phyloP scores from a whole-genome alignment of 768 basidiomycete genomes.

The Butyriboletus loyo region DNA sequence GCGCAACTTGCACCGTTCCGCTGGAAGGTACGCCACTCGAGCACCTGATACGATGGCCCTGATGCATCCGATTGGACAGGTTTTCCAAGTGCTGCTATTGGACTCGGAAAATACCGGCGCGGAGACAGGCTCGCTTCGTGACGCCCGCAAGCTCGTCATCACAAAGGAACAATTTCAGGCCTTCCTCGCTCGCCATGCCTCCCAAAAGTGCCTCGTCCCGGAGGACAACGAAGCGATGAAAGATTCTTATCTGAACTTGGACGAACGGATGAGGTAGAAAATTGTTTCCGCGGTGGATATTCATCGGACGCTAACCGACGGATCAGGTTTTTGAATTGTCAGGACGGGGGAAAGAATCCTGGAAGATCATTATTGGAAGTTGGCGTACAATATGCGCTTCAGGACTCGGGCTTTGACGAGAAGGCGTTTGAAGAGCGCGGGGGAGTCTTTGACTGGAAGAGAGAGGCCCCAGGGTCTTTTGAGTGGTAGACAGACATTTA shows the following conservation, averaged over 20 bases:
- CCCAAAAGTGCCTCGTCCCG: constrained; percentile 33
- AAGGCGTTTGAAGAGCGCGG: constrained; percentile 30
- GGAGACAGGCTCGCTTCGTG: constrained; percentile 31
- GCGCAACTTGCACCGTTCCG: constrained; percentile 33
- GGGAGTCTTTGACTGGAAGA: constrained; percentile 38
- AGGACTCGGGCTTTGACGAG: constrained; percentile 36
- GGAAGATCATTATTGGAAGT: constrained; percentile 30
- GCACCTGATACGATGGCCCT: not conserved
- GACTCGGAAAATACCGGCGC: constrained; percentile 36
- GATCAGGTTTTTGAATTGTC: constrained; percentile 34
- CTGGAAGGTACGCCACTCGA: constrained; percentile 35
- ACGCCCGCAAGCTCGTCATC: constrained; percentile 34
- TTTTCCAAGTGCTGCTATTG: constrained; percentile 36
- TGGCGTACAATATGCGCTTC: constrained; percentile 32
- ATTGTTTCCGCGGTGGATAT: not conserved
- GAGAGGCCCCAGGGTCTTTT: not conserved
- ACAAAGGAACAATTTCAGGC: constrained; percentile 34
- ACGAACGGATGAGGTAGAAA: constrained; percentile 40
- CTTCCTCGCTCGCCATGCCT: constrained; percentile 34
- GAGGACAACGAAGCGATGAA: constrained; percentile 40
- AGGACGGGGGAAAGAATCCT: constrained; percentile 32
- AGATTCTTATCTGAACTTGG: constrained; percentile 39
- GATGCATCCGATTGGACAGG: constrained; percentile 14
- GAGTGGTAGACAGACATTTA: constrained; percentile 2
- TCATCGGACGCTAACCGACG: not conserved